Conservation (phyloP, 139 green algal genomes). For the Tetraselmis striata region DNA sequence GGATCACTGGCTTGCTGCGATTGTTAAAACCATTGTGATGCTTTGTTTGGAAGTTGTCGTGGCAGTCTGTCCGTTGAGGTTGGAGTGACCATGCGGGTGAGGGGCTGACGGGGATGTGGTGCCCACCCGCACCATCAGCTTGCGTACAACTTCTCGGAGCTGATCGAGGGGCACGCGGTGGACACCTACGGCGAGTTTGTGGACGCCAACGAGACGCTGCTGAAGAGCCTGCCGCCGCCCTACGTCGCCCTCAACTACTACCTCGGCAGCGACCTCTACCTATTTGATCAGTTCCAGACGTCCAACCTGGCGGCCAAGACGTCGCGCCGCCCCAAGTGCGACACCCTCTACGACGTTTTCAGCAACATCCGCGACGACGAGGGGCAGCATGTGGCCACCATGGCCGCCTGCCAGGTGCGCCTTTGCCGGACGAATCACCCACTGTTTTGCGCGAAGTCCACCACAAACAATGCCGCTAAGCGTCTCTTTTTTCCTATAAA, state of each 20-base stretch:
- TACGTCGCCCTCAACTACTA: constrained; percentile 90
- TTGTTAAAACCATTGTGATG: too few relatives aligned
- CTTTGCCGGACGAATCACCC: too few relatives aligned
- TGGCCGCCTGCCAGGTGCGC: constrained; percentile 70
- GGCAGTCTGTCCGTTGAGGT: too few relatives aligned
- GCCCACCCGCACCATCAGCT: too few relatives aligned
- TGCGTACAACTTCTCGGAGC: constrained; percentile 91
- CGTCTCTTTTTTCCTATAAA: background rate
- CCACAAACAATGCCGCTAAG: too few relatives aligned
- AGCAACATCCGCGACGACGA: constrained; percentile 87
- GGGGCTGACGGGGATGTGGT: too few relatives aligned
- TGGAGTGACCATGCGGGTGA: too few relatives aligned
- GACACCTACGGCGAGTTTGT: constrained; percentile 67
- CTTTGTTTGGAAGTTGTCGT: too few relatives aligned
- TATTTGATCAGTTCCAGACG: constrained; percentile 33
- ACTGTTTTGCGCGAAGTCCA: too few relatives aligned
- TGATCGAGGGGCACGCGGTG: constrained; percentile 62
- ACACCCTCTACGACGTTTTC: constrained; percentile 82
- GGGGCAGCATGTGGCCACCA: constrained; percentile 88
- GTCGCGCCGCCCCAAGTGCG: constrained; percentile 24
- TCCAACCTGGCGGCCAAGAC: background rate
- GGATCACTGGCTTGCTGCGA: too few relatives aligned
- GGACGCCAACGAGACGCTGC: constrained; percentile 58
- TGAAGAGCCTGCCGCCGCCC: constrained; percentile 78
- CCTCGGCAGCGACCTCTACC: constrained; percentile 71